Evolutionary conservation across 768 basidiomycete species (phyloP).

Genomic region (Suillus subaureus): DNA sequence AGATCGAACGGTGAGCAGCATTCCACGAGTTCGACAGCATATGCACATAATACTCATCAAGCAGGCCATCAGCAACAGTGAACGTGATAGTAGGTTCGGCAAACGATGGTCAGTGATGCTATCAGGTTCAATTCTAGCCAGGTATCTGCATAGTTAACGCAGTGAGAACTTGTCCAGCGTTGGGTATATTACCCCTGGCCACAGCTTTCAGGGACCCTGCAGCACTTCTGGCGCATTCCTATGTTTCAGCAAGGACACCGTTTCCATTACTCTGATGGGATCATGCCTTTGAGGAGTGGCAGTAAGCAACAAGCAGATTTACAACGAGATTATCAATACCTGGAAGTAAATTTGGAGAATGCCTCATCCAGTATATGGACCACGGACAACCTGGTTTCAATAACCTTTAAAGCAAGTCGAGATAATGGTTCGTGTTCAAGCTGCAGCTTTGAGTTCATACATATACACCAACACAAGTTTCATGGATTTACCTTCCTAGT

Average conservation of each 20-base stretch:
- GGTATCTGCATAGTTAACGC: conserved; percentile 1
- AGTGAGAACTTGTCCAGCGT: conserved; percentile 5
- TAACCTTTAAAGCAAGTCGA: conserved; percentile 10
- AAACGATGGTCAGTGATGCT: neutral
- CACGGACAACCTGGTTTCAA: conserved; percentile 4
- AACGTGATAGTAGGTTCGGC: too few relatives aligned
- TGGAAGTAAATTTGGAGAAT: conserved; percentile 11
- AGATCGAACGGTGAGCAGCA: too few relatives aligned
- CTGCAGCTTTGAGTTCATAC: neutral
- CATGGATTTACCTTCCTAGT: conserved; percentile 17
- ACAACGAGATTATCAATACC: neutral
- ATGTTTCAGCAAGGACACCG: too few relatives aligned
- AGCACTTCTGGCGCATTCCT: too few relatives aligned
- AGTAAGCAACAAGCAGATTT: neutral
- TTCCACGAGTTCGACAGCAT: too few relatives aligned
- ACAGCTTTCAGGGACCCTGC: too few relatives aligned
- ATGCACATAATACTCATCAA: too few relatives aligned
- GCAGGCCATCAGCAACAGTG: too few relatives aligned
- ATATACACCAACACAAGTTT: too few relatives aligned
- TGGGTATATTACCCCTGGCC: too few relatives aligned
- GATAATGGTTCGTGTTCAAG: conserved; percentile 3
- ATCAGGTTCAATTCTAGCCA: neutral
- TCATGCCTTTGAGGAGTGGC: too few relatives aligned
- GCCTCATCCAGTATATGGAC: conserved; percentile 12
- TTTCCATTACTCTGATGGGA: too few relatives aligned